These are phyloP conservation scores for Penicillium expansum DNA, from an alignment of 2,329 filamentous ascomycete genomes.

Conservation along the genomic window DNA sequence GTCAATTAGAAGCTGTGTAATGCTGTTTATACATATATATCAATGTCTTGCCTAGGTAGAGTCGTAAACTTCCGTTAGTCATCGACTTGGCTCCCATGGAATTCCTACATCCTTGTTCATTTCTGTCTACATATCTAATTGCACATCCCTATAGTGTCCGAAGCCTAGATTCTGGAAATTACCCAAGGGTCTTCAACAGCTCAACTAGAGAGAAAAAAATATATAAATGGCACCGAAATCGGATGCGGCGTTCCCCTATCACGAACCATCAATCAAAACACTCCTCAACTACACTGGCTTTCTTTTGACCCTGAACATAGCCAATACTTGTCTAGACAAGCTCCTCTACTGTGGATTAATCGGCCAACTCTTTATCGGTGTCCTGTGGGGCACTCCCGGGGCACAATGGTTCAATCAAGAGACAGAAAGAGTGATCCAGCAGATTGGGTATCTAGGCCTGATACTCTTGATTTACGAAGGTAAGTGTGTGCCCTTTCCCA, in stretches of 20 bases:
- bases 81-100: background rate
- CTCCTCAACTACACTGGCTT: slow-evolving; percentile 63
- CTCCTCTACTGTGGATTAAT: slow-evolving; percentile 67
- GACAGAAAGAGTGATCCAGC: slow-evolving; percentile 56
- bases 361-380: slow-evolving; percentile 68
- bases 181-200: background rate
- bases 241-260: slow-evolving; percentile 51
- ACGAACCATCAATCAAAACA: slow-evolving; percentile 59
- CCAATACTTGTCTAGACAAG: slow-evolving; percentile 58
- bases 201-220: background rate
- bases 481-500: slow-evolving; percentile 17
- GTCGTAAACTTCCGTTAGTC: background rate
- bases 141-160: background rate
- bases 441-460: slow-evolving; percentile 71
- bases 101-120: background rate
- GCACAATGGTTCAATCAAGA: slow-evolving; percentile 56
- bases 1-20: too few relatives aligned
- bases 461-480: slow-evolving; percentile 71
- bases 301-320: slow-evolving; percentile 59
- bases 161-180: background rate
- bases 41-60: too few relatives aligned
- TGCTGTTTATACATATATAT: too few relatives aligned
- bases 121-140: background rate
- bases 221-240: background rate
- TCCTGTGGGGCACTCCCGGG: slow-evolving; percentile 68